A percentile compares a stretch with the other conserved stretches of the same genome.
Evolutionary conservation across 2,329 filamentous ascomycete genomes (phyloP).

Genomic region (Trichoderma atrobrunneum): DNA sequence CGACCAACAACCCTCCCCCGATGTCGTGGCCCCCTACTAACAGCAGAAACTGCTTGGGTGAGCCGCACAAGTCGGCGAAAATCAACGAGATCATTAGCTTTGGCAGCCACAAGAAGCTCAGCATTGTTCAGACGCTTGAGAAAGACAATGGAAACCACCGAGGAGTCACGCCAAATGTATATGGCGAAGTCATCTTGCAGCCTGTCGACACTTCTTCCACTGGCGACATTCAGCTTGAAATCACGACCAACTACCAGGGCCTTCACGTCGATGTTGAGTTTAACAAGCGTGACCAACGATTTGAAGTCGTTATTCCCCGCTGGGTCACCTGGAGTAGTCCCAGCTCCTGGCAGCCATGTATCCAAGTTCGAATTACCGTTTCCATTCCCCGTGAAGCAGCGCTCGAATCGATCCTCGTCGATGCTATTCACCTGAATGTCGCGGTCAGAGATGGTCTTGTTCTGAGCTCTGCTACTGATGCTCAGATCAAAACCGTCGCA

Average conservation of each 20-base stretch:
- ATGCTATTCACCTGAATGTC: conserved; percentile 40
- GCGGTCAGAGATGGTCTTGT: conserved; percentile 41
- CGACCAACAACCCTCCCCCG: conserved; percentile 20
- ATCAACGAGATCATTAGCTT: conserved; percentile 34
- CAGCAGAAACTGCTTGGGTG: conserved; percentile 27
- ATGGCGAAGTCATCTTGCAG: conserved; percentile 47
- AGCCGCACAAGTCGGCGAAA: conserved; percentile 23
- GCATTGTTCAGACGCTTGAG: conserved; percentile 39
- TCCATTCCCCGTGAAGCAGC: conserved; percentile 43
- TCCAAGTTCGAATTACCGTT: conserved; percentile 47
- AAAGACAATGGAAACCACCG: conserved; percentile 21
- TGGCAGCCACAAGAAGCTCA: conserved; percentile 34
- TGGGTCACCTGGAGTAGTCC: conserved; percentile 33
- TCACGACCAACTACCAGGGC: conserved; percentile 44
- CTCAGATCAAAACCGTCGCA: conserved; percentile 35
- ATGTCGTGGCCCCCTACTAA: conserved; percentile 29
- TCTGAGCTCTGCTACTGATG: conserved; percentile 30
- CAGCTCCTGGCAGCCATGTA: conserved; percentile 38
- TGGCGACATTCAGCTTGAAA: conserved; percentile 43
- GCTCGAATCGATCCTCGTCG: conserved; percentile 39
- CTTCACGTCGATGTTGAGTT: conserved; percentile 36
- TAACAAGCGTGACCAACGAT: conserved; percentile 35
- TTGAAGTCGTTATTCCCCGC: conserved; percentile 41
- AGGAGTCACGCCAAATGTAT: conserved; percentile 37
- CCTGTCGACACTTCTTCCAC: conserved; percentile 32